Conservation (phyloP, 1,139 yeast genomes). For the Arxiozyma heterogenica region DNA sequence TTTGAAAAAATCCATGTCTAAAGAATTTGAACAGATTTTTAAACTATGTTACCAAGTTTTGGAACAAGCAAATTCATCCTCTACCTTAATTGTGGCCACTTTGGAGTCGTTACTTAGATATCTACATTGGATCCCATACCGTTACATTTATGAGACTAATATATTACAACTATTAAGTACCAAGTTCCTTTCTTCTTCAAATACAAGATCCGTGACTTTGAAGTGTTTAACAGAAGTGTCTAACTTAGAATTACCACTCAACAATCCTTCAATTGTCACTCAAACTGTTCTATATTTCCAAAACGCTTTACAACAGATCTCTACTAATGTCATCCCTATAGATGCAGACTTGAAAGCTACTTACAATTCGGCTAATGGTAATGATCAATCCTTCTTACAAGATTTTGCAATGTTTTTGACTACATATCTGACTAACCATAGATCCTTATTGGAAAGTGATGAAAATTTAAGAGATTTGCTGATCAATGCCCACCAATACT, state of each 20-base stretch:
- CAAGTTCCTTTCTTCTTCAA: slow-evolving; percentile 69
- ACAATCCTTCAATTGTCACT: slow-evolving; percentile 39
- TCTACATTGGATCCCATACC: slow-evolving; percentile 89
- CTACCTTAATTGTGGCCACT: slow-evolving; percentile 78
- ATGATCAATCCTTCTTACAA: slow-evolving; percentile 89
- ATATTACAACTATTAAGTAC: slow-evolving; percentile 61
- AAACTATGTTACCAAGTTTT: slow-evolving; percentile 87
- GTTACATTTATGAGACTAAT: slow-evolving; percentile 82
- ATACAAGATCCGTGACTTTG: slow-evolving; percentile 74
- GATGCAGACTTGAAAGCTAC: slow-evolving; percentile 63
- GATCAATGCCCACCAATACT: slow-evolving; percentile 65
- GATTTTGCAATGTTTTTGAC: slow-evolving; percentile 91
- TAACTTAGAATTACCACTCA: slow-evolving; percentile 49
- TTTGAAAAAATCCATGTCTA: slow-evolving; percentile 73
- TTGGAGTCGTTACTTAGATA: slow-evolving; percentile 74
- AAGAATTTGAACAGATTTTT: slow-evolving; percentile 88
- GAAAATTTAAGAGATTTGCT: slow-evolving; percentile 51
- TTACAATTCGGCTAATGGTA: slow-evolving; percentile 66
- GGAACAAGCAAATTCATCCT: slow-evolving; percentile 67
- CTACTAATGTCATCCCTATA: slow-evolving; percentile 59
- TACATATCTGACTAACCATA: slow-evolving; percentile 72
- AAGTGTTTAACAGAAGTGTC: slow-evolving; percentile 92
- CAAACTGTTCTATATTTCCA: slow-evolving; percentile 66
- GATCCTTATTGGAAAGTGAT: slow-evolving; percentile 60
- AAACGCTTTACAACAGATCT: slow-evolving; percentile 61